Evolutionary conservation across 768 basidiomycete genomes (phyloP).

Genomic region (Boletus barrowsii): DNA sequence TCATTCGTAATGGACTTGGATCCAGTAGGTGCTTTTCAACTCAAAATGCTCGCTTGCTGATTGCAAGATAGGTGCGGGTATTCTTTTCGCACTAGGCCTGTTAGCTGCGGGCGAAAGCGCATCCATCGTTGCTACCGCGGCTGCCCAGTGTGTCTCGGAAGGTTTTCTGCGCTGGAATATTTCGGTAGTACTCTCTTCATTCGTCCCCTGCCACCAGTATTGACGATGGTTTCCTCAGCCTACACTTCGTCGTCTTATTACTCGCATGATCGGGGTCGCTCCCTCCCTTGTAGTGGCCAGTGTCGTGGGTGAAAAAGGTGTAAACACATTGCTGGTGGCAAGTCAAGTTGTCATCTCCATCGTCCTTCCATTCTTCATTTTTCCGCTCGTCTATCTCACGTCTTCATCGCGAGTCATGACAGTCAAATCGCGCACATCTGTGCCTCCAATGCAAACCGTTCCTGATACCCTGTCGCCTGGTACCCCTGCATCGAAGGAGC

Average conservation of each 20-base stretch:
- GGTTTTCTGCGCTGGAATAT: constrained; percentile 87
- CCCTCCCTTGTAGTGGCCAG: constrained; percentile 80
- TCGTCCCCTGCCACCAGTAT: constrained; percentile 22
- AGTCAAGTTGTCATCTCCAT: constrained; percentile 84
- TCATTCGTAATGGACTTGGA: constrained; percentile 68
- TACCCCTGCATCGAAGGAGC: neutral
- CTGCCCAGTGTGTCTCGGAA: constrained; percentile 88
- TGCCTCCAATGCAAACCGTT: neutral
- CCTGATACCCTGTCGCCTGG: neutral
- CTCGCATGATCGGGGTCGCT: constrained; percentile 76
- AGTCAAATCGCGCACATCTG: constrained; percentile 34
- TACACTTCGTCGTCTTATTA: constrained; percentile 73
- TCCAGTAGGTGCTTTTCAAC: constrained; percentile 42
- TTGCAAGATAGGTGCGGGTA: constrained; percentile 59
- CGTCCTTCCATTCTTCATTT: constrained; percentile 80
- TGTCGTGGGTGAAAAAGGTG: constrained; percentile 63
- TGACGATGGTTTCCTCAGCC: constrained; percentile 45
- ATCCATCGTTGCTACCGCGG: constrained; percentile 83
- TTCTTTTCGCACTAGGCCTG: constrained; percentile 85
- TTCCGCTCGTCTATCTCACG: constrained; percentile 77
- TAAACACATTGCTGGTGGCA: constrained; percentile 77
- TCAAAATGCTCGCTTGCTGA: neutral
- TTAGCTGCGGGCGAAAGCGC: constrained; percentile 88
- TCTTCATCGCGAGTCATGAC: constrained; percentile 66
- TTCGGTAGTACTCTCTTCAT: constrained; percentile 45